phyloP scores from a whole-genome alignment of 2,329 filamentous ascomycete genomes.

The Hansfordia pulvinata region DNA sequence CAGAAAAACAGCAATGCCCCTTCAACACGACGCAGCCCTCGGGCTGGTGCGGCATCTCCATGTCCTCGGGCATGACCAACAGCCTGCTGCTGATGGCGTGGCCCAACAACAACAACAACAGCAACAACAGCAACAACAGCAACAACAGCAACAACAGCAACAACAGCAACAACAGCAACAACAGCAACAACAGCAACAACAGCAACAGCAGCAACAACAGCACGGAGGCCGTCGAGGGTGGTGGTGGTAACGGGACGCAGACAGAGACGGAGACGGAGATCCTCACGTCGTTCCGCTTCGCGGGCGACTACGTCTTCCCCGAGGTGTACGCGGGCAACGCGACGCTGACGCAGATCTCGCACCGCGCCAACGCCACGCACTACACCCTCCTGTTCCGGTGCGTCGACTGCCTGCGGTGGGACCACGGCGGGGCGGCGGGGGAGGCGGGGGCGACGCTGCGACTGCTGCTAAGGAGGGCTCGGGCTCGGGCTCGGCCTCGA shows the following conservation, averaged over 20 bases:
- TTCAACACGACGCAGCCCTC: slow-evolving; percentile 27
- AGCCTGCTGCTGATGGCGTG: slow-evolving; percentile 45
- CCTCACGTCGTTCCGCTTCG: slow-evolving; percentile 42
- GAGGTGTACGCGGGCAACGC: slow-evolving; percentile 47
- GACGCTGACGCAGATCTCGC: slow-evolving; percentile 45
- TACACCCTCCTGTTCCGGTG: slow-evolving; percentile 56
- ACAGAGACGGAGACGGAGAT: slow-evolving; percentile 36
- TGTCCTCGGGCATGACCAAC: slow-evolving; percentile 43
- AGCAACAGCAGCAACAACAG: no score
- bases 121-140: no score
- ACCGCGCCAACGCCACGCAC: slow-evolving; percentile 39
- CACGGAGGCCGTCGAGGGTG: no score
- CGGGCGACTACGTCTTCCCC: slow-evolving; percentile 44
- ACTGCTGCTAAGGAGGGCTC: no score
- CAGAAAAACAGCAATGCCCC: slow-evolving; percentile 25
- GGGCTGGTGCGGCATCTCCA: slow-evolving; percentile 45
- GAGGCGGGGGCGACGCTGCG: no score
- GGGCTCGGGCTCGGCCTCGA: no score
- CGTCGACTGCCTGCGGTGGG: slow-evolving; percentile 39
- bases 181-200: no score
- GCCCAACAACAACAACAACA: no score
- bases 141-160: no score
- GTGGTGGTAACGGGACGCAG: no score
- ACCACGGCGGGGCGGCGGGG: slow-evolving; percentile 29
- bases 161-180: no score